A percentile compares a stretch with the other conserved stretches of the same genome.
These are phyloP conservation scores for Arthrobotrys iridis DNA, from an alignment of 2,329 filamentous ascomycete species.

Conservation along the genomic window DNA sequence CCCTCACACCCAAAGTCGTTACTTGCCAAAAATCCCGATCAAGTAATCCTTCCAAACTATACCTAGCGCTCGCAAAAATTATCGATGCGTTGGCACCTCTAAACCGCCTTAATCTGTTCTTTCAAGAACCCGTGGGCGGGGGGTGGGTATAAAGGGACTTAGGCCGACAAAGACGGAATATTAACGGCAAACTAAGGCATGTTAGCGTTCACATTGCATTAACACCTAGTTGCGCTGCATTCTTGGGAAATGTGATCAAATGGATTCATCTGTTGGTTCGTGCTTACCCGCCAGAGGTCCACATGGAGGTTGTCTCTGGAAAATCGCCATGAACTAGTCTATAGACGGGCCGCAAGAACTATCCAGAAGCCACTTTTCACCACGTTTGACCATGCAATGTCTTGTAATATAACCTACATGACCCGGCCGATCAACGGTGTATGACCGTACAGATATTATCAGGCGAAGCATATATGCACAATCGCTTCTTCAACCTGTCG, in stretches of 20 bases:
- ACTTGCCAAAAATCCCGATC: not conserved
- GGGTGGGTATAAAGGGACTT: not conserved
- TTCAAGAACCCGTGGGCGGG: not conserved
- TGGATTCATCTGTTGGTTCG: not conserved
- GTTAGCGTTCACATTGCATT: slow-evolving; percentile 18
- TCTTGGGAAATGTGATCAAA: slow-evolving; percentile 41
- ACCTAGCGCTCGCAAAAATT: not conserved
- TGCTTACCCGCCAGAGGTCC: not conserved
- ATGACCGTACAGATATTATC: not conserved
- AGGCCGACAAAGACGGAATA: slow-evolving; percentile 15
- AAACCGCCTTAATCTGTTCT: slow-evolving; percentile 6
- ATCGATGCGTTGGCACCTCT: slow-evolving; percentile 52
- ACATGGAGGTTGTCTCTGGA: not conserved
- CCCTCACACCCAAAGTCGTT: not conserved
- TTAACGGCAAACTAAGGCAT: not conserved
- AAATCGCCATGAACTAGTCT: not conserved
- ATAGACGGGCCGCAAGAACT: not conserved
- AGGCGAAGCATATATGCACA: not conserved
- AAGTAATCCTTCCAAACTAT: not conserved
- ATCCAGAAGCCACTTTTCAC: too few relatives aligned
- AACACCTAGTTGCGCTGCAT: not conserved
- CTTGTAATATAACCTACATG: not conserved
- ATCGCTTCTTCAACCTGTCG: slow-evolving; percentile 9
- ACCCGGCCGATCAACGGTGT: not conserved
- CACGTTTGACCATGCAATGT: too few relatives aligned